Evolutionary conservation across 768 basidiomycete species (phyloP), one percentile per base, ranked within the genome.

Genomic region (Tubosaeta sp.): DNA sequence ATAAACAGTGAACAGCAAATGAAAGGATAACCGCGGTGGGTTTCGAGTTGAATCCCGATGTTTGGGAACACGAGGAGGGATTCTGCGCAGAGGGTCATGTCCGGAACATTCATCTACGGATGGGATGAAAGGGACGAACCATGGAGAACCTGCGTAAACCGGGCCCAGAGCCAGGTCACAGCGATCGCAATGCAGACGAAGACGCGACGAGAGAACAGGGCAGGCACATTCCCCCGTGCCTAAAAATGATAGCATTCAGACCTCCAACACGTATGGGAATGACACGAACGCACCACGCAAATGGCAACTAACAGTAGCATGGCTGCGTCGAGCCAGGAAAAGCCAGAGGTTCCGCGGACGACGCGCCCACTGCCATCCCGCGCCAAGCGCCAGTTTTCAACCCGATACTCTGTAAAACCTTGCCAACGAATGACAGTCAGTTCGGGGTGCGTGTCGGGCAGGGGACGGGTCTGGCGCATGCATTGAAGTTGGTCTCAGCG

Each of bases 1-100:
- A 37, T 13, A n/a, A 10, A 48, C 43, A 26, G 52, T 14, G 70
- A 62, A 42, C 12, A 11, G 2, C 60, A 52, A 4, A 68, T 17
- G 13, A 66, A 64, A 10, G 76, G 76, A 32, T 83, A 63, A 1
- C 87, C 88, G 50, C 78, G 72, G 66, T 81, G 81, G 0, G 82
- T 84, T 65, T 91, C 87, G 3, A 91, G 67, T 60, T 91, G 90
- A 38, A 92, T 72, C 11, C 89, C 89, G 48, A 86, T 80, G 1
- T 75, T 71, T 8, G 84, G 83, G 42, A 90, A 65, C 34, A 86
- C 72, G 39, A 89, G 66, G 5, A 91, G 70, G 22, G 86, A 88
- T 70, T 91, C 89, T 91, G 50, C 16, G 27, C 25, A 12, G 5
- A 35, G 22, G 48, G 13, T 16, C n/a, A 8, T 14, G 11, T 42